These are phyloP conservation scores for Hymenotorrendiella dingleyae DNA, from an alignment of 2,329 filamentous ascomycete genomes.

Conservation along the genomic window DNA sequence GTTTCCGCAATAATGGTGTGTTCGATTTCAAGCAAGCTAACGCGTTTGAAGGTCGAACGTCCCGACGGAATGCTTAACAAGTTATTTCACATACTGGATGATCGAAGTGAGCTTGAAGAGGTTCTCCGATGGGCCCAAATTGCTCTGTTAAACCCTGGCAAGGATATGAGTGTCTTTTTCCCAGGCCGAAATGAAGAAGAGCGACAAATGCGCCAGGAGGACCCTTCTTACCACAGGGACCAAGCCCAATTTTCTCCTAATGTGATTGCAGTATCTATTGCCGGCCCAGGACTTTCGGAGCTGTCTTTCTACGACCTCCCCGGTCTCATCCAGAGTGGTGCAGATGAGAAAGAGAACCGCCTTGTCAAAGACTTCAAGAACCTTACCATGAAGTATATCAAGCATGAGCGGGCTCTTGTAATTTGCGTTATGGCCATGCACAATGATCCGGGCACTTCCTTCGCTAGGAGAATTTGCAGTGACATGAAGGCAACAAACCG, in stretches of 20 bases:
- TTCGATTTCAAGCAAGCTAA: no score
- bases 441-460: slow-evolving; percentile 69
- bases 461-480: slow-evolving; percentile 59
- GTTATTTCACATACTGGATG: slow-evolving; percentile 58
- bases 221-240: no score
- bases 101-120: slow-evolving; percentile 58
- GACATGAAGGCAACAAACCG: slow-evolving; percentile 49
- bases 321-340: slow-evolving; percentile 69
- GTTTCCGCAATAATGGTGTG: no score
- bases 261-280: slow-evolving; percentile 69
- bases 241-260: slow-evolving; percentile 76
- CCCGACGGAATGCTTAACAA: slow-evolving; percentile 34
- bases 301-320: slow-evolving; percentile 82
- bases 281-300: slow-evolving; percentile 63
- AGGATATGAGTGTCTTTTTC: slow-evolving; percentile 40
- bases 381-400: slow-evolving; percentile 64
- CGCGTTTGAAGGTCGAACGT: no score
- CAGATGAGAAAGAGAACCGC: slow-evolving; percentile 53
- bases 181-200: slow-evolving; percentile 34
- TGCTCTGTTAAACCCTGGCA: slow-evolving; percentile 65
- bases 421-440: slow-evolving; percentile 75
- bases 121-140: slow-evolving; percentile 70
- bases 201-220: no score
- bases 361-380: slow-evolving; percentile 68
- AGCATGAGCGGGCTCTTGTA: slow-evolving; percentile 64